Percentiles rank a stretch among this genome's conserved stretches.
These are phyloP conservation scores for Metarhizium robertsii DNA, from an alignment of 2,329 filamentous ascomycete species.

Conservation along the genomic window DNA sequence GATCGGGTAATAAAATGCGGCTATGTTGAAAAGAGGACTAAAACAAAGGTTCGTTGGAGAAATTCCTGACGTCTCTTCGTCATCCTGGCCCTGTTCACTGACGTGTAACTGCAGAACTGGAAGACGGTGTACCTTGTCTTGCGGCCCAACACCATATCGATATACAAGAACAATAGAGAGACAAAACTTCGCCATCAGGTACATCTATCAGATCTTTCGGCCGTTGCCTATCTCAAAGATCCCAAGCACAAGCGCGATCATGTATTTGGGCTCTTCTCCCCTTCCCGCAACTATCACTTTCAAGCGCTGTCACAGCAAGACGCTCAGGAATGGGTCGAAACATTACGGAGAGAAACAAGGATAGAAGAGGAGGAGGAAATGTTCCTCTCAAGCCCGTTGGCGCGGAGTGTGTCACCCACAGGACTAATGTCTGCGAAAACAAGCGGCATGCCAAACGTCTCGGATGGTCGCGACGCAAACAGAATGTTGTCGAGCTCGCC, in stretches of 20 bases:
- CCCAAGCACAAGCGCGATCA: constrained; percentile 79
- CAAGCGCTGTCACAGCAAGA: constrained; percentile 66
- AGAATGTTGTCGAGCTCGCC: constrained; percentile 49
- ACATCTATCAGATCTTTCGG: constrained; percentile 79
- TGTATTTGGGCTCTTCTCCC: constrained; percentile 87
- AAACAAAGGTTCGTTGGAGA: constrained; percentile 63
- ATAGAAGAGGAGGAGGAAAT: constrained; percentile 85
- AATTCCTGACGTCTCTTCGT: neutral
- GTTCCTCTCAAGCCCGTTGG: constrained; percentile 58
- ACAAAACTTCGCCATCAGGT: constrained; percentile 84
- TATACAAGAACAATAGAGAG: constrained; percentile 89
- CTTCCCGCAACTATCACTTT: constrained; percentile 84
- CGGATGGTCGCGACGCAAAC: constrained; percentile 26
- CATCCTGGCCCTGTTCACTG: constrained; percentile 6
- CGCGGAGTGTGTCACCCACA: constrained; percentile 34
- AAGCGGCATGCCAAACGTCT: constrained; percentile 4
- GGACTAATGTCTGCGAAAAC: constrained; percentile 3
- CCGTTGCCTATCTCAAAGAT: constrained; percentile 80
- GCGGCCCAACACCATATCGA: constrained; percentile 78
- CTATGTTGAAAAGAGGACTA: constrained; percentile 78
- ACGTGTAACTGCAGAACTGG: constrained; percentile 56
- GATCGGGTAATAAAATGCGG: constrained; percentile 89
- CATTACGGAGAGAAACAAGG: constrained; percentile 69
- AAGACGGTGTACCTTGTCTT: constrained; percentile 83
- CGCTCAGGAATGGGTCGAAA: constrained; percentile 75